Base-by-base conservation (phyloP, 2,329 filamentous ascomycete species). In the Talaromyces sp. region DNA sequence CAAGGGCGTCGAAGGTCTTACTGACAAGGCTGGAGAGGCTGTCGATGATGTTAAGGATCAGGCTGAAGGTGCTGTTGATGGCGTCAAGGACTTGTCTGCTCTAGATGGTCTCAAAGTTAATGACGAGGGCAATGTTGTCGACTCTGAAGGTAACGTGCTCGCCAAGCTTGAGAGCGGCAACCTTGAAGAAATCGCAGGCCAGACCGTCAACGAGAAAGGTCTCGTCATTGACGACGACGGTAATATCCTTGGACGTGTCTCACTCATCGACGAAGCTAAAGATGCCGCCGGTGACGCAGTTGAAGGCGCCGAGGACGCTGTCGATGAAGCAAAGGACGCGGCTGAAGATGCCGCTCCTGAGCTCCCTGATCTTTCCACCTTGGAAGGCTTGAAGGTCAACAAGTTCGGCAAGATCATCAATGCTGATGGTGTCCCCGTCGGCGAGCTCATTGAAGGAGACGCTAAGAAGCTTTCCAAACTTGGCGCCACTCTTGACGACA, bases 381-480 rank as follows among this genome's bases (percentile, higher is more conserved):
- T 81, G 41, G 74, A 81, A 68, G 77, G 78, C 14, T 66, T 80
- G 60, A 74, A 73, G 63, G 79, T 74, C 72, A 82, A 76, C 73
- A 83, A 78, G 72, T 74, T 71, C 66, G 80, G 72, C 66, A 82
- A 73, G 68, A 80, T 76, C 67, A 74, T 83, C 58, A 77, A 81
- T 45, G 68, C 70, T 1, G 72, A 78, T 10, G 80, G 82, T 43
- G 83, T 81, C 52, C 78, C 82, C 1, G 73, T 84, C 52, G 88
- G 88, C 48, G 84, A 89, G 61, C 75, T 88, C 13, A 75, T 82
- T 14, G 85, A 88, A 67, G 88, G 87, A 67, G 85, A 88, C 19
- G 83, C 87, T 65, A 88, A 88, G 78, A 89, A 88, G 75, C 79
- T 87, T 69, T 71, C 76, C 56, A 77, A 76, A 56, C 67, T 76